These are phyloP conservation scores for Chaetomium strumarium DNA, from an alignment of 2,329 filamentous ascomycete species.

Conservation along the genomic window DNA sequence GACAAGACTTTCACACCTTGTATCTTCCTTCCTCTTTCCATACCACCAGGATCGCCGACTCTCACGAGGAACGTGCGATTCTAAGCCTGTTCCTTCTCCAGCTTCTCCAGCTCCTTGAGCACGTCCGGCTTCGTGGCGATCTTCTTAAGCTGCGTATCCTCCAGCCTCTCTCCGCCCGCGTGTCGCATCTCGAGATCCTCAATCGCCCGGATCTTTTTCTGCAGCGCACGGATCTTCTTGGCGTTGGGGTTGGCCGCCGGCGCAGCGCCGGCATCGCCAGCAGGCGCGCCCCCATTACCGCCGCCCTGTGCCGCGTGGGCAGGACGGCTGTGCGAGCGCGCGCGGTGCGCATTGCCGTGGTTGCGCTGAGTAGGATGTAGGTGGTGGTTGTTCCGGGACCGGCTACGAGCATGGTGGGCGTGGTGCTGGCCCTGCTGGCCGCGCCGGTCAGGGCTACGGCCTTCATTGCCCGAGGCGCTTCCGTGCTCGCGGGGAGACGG, in stretches of 20 bases:
- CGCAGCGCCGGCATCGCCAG: conserved; percentile 45
- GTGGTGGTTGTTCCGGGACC: conserved; percentile 43
- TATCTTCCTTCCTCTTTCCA: background rate
- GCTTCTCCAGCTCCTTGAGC: conserved; percentile 68
- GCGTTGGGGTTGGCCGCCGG: conserved; percentile 60
- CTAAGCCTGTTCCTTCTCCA: conserved; percentile 30
- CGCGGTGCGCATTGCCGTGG: conserved; percentile 45
- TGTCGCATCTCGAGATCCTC: conserved; percentile 97
- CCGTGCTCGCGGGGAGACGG: conserved; percentile 39
- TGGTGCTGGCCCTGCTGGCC: conserved; percentile 44
- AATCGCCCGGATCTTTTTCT: conserved; percentile 97
- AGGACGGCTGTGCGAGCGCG: conserved; percentile 27
- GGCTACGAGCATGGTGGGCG: conserved; percentile 39
- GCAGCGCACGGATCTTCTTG: conserved; percentile 87
- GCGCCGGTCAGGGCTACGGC: conserved; percentile 62
- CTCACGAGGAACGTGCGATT: too few species aligned
- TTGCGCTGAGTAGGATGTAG: conserved; percentile 34
- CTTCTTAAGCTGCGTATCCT: conserved; percentile 98
- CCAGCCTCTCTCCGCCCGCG: conserved; percentile 89
- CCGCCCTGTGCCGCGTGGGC: conserved; percentile 14
- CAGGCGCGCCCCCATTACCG: conserved; percentile 5
- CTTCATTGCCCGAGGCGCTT: conserved; percentile 44
- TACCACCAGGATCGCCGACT: background rate
- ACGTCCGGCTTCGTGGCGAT: conserved; percentile 84
- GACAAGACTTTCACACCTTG: background rate